Percentiles rank a stretch among this genome's conserved stretches.
These are phyloP conservation scores for Collybia nuda DNA, from an alignment of 768 basidiomycete species.

Conservation along the genomic window DNA sequence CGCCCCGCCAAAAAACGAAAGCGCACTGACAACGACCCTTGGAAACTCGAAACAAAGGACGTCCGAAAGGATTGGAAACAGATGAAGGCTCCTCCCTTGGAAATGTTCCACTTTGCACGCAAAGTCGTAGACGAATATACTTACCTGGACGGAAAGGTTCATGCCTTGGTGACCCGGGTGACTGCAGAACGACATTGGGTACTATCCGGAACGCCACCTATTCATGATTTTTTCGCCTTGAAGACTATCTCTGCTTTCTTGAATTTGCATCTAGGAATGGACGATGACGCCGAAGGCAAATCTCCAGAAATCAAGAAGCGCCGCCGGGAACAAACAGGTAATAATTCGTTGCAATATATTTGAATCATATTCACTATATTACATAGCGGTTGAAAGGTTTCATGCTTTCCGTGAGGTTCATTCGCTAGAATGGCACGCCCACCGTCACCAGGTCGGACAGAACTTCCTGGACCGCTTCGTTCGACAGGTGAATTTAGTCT, in stretches of 20 bases:
- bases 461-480: slow-evolving; percentile 79
- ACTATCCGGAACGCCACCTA: slow-evolving; percentile 94
- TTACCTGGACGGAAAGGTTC: slow-evolving; percentile 80
- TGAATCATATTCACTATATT: slow-evolving; percentile 13
- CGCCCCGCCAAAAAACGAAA: slow-evolving; percentile 58
- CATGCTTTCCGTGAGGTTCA: slow-evolving; percentile 96
- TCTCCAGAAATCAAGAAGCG: slow-evolving; percentile 79
- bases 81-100: slow-evolving; percentile 82
- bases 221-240: slow-evolving; percentile 85
- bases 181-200: slow-evolving; percentile 88
- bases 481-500: slow-evolving; percentile 61
- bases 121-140: slow-evolving; percentile 95
- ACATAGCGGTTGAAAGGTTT: slow-evolving; percentile 83
- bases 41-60: slow-evolving; percentile 64
- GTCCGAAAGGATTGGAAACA: slow-evolving; percentile 75
- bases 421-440: slow-evolving; percentile 88
- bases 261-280: slow-evolving; percentile 86
- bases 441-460: slow-evolving; percentile 83
- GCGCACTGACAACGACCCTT: slow-evolving; percentile 69
- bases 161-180: slow-evolving; percentile 74
- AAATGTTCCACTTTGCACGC: slow-evolving; percentile 91
- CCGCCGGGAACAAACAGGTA: slow-evolving; percentile 81
- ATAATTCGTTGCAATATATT: slow-evolving; percentile 7
- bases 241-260: slow-evolving; percentile 91
- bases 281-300: slow-evolving; percentile 83